Evolutionary conservation across 257 asterid species (phyloP), one percentile per base, ranked within the genome.

Genomic region (Leonotis leonurus): DNA sequence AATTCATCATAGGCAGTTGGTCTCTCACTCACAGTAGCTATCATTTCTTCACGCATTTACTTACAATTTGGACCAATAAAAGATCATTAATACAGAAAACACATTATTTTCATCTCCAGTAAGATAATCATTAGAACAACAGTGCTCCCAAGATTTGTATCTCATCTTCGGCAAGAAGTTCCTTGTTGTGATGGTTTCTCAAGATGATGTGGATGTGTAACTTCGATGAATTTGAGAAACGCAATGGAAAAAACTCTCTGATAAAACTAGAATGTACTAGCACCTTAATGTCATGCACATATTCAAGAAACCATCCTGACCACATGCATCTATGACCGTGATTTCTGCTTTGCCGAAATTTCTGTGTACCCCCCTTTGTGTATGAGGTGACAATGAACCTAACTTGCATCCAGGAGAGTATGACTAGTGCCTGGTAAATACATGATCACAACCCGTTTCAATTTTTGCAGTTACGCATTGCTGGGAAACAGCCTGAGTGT

Each of bases 401-500:
- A 43, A 43, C 11, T n/a, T 49, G 21, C 22, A 33, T 13, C 20
- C 59, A 46, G 30, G 4, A 29, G 56, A 45, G n/a, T n/a, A n/a
- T n/a, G n/a, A n/a, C n/a, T 33, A 26, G 17, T 24, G 37, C 41
- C 3, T 50, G 33, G 37, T 56, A 33, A 39, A 30, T 46, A 41
- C 50, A 6, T 25, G 44, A 21, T 8, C 2, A 12, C 58, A 46
- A 33, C 30, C 25, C 52, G 13, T 9, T n/a, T 46, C 56, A 51
- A 14, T 37, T 21, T 60, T 35, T 86, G 78, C 97, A 85, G 96
- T 60, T 90, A 90, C 39, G 95, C 96, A 6, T 74, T 90, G 83
- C 83, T 90, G 50, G 97, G 97, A 21, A 90, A 90, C 68, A 83
- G 97, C 67, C 78, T 87, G 77, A 87, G 97, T 6, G 83, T 82